These are phyloP conservation scores for Neurospora sp. DNA, from an alignment of 495 filamentous ascomycete genomes.

Conservation along the genomic window DNA sequence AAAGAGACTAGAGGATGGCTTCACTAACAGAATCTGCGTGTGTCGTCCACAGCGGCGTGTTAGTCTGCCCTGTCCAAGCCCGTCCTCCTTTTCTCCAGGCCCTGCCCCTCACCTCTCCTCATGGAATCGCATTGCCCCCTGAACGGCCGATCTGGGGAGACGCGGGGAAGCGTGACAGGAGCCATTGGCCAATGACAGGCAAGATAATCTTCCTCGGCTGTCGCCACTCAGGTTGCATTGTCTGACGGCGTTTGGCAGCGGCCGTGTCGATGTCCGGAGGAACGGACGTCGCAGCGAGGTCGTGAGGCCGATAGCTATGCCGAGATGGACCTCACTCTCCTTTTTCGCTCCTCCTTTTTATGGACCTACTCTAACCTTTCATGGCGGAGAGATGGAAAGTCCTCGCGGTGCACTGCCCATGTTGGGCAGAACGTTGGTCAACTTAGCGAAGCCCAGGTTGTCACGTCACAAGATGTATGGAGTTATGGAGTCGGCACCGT, in stretches of 20 bases:
- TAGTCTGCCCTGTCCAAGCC: neutral
- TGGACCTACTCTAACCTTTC: neutral
- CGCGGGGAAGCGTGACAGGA: neutral
- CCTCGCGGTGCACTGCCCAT: neutral
- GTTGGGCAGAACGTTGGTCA: neutral
- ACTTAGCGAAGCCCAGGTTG: neutral
- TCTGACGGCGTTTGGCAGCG: neutral
- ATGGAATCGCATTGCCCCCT: conserved; percentile 3
- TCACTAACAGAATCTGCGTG: neutral
- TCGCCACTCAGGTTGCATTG: neutral
- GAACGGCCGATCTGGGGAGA: conserved; percentile 15
- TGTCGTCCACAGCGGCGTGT: neutral
- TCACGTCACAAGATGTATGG: neutral
- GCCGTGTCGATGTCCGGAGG: neutral
- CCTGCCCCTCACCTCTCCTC: conserved; percentile 10
- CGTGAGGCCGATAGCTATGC: neutral
- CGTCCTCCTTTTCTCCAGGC: neutral
- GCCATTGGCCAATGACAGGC: conserved; percentile 21
- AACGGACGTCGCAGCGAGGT: neutral
- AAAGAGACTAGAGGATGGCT: neutral
- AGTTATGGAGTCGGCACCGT: neutral
- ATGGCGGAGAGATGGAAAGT: neutral
- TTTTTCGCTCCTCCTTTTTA: neutral
- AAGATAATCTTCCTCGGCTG: neutral
- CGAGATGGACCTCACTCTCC: neutral